Evolutionary conservation across 345 rosid genomes (phyloP).

Genomic region (Salix suchowensis): DNA sequence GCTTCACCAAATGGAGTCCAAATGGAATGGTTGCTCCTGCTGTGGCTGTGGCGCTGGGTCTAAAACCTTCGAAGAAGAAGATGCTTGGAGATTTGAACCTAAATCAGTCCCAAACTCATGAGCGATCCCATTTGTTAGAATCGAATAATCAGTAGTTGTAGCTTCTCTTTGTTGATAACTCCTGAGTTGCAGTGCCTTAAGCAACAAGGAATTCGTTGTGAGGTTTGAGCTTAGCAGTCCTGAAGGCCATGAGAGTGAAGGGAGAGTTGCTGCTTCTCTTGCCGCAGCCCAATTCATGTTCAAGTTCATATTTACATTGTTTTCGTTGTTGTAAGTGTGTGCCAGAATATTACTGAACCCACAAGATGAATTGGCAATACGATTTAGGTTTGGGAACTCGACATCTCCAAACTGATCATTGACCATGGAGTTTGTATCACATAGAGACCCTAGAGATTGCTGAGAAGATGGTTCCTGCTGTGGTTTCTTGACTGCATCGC

Average conservation of each 20-base stretch:
- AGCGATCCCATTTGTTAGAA: constrained; percentile 33
- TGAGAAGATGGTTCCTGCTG: constrained; percentile 55
- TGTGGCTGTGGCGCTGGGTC: constrained; percentile 32
- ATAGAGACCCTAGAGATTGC: constrained; percentile 70
- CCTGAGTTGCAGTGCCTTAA: constrained; percentile 77
- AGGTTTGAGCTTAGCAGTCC: constrained; percentile 56
- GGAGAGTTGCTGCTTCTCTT: constrained; percentile 23
- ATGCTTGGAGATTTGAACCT: constrained; percentile 41
- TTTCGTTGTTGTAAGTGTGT: constrained; percentile 8
- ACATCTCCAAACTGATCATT: constrained; percentile 63
- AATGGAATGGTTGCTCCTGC: constrained; percentile 72
- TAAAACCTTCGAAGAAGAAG: constrained; percentile 59
- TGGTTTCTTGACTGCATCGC: constrained; percentile 48
- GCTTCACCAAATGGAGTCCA: constrained; percentile 79
- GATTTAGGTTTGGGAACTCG: constrained; percentile 43
- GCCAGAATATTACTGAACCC: constrained; percentile 10
- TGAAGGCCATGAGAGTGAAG: constrained; percentile 53
- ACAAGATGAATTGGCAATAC: constrained; percentile 20
- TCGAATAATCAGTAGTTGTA: constrained; percentile 30
- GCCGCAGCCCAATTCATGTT: constrained; percentile 33
- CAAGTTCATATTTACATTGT: constrained; percentile 31
- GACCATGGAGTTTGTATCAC: constrained; percentile 64
- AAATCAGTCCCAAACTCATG: constrained; percentile 26
- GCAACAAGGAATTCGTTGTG: constrained; percentile 72
- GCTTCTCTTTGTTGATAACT: constrained; percentile 46